A percentile compares a stretch with the other conserved stretches of the same genome.
Conservation (phyloP, 352 stramenopile species). For the Globisporangium yorkense region DNA sequence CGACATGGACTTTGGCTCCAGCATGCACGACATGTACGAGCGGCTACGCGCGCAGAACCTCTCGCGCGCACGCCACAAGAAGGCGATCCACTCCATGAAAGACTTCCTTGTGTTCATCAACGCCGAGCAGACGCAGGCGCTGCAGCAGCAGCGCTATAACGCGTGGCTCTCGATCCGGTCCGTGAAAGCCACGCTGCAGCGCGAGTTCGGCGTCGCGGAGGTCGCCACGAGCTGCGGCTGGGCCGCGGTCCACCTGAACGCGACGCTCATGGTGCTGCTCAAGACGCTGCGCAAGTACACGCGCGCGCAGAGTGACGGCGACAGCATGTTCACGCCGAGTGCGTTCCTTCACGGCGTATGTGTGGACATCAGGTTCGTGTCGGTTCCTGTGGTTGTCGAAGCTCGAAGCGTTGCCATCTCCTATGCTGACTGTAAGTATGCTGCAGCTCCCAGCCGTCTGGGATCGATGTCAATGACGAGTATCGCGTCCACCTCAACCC, state of each 20-base stretch:
- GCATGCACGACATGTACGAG: slow-evolving; percentile 35
- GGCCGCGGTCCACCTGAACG: slow-evolving; percentile 56
- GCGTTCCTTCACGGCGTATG: slow-evolving; percentile 27
- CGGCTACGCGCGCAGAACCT: slow-evolving; percentile 12
- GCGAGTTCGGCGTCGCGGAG: slow-evolving; percentile 45
- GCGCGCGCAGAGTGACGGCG: slow-evolving; percentile 18
- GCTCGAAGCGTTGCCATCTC: background rate
- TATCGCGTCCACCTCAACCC: slow-evolving; percentile 51
- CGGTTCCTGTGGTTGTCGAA: background rate
- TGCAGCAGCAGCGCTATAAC: slow-evolving; percentile 31
- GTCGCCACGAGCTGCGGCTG: slow-evolving; percentile 48
- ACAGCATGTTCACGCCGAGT: slow-evolving; percentile 25
- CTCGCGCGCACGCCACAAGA: slow-evolving; percentile 19
- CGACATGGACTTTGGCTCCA: slow-evolving; percentile 55
- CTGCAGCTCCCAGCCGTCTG: slow-evolving; percentile 30
- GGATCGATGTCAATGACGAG: slow-evolving; percentile 55
- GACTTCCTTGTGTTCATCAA: slow-evolving; percentile 37
- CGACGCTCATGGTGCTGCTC: slow-evolving; percentile 48
- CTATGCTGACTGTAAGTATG: background rate
- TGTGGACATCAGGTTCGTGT: slow-evolving; percentile 36
- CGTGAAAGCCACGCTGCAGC: slow-evolving; percentile 33
- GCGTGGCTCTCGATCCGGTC: slow-evolving; percentile 58
- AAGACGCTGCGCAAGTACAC: slow-evolving; percentile 50
- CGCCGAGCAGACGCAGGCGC: slow-evolving; percentile 23
- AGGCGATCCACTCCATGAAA: slow-evolving; percentile 30